Conservation (phyloP, 257 asterid species). For the Primulina huaijiensis region DNA sequence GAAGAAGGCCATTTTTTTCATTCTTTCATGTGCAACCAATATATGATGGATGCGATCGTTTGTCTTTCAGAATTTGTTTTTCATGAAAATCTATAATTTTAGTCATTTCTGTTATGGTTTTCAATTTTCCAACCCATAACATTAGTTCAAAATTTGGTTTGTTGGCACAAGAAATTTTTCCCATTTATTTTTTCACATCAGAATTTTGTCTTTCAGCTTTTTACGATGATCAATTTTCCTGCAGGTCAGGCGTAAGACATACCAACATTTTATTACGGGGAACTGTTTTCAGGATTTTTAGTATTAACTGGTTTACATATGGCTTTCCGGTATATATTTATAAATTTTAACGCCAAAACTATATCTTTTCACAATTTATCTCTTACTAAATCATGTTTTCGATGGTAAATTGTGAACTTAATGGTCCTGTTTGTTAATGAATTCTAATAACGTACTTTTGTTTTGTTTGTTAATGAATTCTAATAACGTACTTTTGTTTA, state of each 20-base stretch:
- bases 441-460: constrained; percentile 6
- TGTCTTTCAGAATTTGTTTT: too few species aligned
- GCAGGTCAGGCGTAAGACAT: constrained; percentile 96
- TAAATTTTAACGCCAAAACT: constrained; percentile 15
- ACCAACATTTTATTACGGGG: constrained; percentile 86
- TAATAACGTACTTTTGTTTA: neutral
- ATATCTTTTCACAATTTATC: constrained; percentile 16
- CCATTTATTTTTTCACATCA: neutral
- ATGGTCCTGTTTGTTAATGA: neutral
- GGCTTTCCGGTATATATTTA: constrained; percentile 82
- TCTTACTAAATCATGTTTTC: constrained; percentile 19
- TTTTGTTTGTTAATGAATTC: constrained; percentile 7
- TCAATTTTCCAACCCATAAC: neutral
- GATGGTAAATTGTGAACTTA: constrained; percentile 1
- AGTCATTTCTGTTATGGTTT: neutral
- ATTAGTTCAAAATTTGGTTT: neutral
- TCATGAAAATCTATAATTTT: neutral
- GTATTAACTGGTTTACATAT: constrained; percentile 97
- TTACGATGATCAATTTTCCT: constrained; percentile 21
- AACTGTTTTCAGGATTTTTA: constrained; percentile 78
- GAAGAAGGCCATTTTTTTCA: neutral
- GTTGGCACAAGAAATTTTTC: neutral
- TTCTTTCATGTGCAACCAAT: too few species aligned
- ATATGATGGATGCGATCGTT: too few species aligned
- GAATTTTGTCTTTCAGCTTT: neutral